These are phyloP conservation scores for Grigorovia humatica DNA, from an alignment of 805 yeast genomes.

Conservation along the genomic window DNA sequence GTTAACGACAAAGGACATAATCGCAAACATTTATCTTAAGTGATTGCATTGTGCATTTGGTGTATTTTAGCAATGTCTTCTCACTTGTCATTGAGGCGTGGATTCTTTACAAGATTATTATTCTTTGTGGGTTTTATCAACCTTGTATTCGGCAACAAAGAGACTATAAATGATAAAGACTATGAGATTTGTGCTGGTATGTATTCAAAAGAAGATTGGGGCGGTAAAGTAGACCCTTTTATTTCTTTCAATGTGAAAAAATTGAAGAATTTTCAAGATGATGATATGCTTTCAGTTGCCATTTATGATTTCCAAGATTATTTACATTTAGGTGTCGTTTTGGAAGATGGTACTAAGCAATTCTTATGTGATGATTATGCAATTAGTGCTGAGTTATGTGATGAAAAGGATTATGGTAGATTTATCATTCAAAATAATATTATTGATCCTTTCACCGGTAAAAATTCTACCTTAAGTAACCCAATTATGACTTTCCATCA, in stretches of 20 bases:
- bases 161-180: slow-evolving; percentile 37
- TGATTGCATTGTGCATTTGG: neutral
- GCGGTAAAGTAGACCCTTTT: slow-evolving; percentile 62
- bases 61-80: neutral
- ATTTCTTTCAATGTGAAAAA: slow-evolving; percentile 39
- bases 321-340: slow-evolving; percentile 48
- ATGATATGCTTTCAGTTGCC: slow-evolving; percentile 48
- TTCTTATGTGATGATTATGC: slow-evolving; percentile 73
- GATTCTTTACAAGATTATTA: neutral
- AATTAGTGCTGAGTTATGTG: slow-evolving; percentile 47
- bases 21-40: neutral
- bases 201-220: slow-evolving; percentile 80
- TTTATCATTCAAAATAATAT: slow-evolving; percentile 45
- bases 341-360: slow-evolving; percentile 35
- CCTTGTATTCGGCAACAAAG: slow-evolving; percentile 31
- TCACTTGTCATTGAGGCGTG: neutral
- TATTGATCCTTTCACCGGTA: slow-evolving; percentile 36
- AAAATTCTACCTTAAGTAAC: slow-evolving; percentile 43
- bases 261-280: slow-evolving; percentile 21
- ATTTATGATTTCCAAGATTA: slow-evolving; percentile 80
- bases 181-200: slow-evolving; percentile 81
- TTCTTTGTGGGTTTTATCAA: neutral
- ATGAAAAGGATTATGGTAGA: slow-evolving; percentile 41
- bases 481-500: slow-evolving; percentile 49
- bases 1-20: neutral